These are phyloP conservation scores for Suhomyces tanzawaensis DNA, from an alignment of 805 yeast genomes.

Conservation along the genomic window DNA sequence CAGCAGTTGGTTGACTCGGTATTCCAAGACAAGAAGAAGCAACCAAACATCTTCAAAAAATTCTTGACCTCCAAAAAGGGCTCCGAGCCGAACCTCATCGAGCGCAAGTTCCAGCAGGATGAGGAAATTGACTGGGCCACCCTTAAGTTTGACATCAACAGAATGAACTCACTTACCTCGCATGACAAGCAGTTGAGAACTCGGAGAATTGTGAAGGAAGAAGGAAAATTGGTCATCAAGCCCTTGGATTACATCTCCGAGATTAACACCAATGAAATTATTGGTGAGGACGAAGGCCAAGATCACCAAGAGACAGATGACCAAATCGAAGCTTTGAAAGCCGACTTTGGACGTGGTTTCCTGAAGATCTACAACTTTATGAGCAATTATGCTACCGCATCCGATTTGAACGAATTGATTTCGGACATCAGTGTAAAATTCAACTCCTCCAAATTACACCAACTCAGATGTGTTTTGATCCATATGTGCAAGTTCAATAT, in stretches of 20 bases:
- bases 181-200: constrained; percentile 70
- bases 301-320: constrained; percentile 5
- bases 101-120: constrained; percentile 29
- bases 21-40: constrained; percentile 42
- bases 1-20: constrained; percentile 37
- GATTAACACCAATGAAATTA: constrained; percentile 40
- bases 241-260: constrained; percentile 43
- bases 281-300: constrained; percentile 16
- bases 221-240: constrained; percentile 37
- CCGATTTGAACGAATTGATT: constrained; percentile 41
- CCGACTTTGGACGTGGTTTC: constrained; percentile 3
- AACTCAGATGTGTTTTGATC: constrained; percentile 57
- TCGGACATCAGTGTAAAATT: constrained; percentile 42
- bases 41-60: constrained; percentile 47
- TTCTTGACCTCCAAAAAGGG: constrained; percentile 32
- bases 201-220: constrained; percentile 47
- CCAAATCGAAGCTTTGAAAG: constrained; percentile 12
- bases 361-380: constrained; percentile 33
- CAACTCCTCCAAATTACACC: constrained; percentile 42
- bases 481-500: constrained; percentile 67
- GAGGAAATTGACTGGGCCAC: constrained; percentile 39
- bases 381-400: constrained; percentile 22
- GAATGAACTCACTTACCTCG: constrained; percentile 20
- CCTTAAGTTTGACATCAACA: constrained; percentile 44
- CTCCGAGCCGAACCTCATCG: constrained; percentile 30